Conservation (phyloP, 345 rosid species). For the Trapa bicornis region DNA sequence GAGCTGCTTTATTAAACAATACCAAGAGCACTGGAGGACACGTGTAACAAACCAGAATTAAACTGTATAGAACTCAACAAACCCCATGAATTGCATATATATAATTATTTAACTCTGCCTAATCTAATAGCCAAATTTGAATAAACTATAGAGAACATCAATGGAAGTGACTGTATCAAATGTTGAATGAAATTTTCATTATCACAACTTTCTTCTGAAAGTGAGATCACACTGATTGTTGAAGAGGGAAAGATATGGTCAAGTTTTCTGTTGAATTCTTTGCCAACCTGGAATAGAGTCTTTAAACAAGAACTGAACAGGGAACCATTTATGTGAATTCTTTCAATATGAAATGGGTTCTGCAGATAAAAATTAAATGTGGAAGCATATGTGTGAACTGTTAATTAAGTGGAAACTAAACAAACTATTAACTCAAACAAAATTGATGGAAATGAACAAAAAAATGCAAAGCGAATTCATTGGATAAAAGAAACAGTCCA, state of each 20-base stretch:
- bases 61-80: background rate
- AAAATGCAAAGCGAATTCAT: background rate
- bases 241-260: background rate
- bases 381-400: background rate
- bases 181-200: background rate
- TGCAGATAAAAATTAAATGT: background rate
- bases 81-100: background rate
- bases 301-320: no score
- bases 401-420: background rate
- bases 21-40: constrained; percentile 64
- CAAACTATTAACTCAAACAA: background rate
- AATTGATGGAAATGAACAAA: background rate
- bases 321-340: no score
- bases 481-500: background rate
- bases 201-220: no score
- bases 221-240: no score
- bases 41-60: background rate
- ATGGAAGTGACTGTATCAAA: background rate
- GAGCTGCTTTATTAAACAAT: constrained; percentile 96
- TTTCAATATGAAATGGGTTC: background rate
- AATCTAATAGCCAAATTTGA: background rate
- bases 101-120: background rate
- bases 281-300: no score
- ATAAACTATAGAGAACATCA: background rate
- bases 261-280: no score